A percentile compares a stretch with the other conserved stretches of the same genome.
Evolutionary conservation across 306 rosid species (phyloP).

Genomic region (Citrullus colocynthis): DNA sequence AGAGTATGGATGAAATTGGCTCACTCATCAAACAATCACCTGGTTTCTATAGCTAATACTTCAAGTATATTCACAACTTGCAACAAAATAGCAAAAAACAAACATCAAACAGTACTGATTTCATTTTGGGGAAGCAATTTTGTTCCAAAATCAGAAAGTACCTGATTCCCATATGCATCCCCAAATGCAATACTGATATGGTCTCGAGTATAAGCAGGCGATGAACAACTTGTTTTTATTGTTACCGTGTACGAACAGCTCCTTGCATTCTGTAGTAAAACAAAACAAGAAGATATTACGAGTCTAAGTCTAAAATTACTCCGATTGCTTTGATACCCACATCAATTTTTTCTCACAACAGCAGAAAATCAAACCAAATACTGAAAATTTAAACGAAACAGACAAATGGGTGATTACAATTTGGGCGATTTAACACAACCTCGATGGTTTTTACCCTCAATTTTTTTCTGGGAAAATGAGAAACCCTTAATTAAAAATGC

Average conservation of each 20-base stretch:
- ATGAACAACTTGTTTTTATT: slow-evolving; percentile 65
- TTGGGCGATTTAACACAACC: not conserved
- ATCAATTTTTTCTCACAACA: not conserved
- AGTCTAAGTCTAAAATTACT: not conserved
- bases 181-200: slow-evolving; percentile 70
- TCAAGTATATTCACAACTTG: not conserved
- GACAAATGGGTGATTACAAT: not conserved
- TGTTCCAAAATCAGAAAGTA: slow-evolving; percentile 6
- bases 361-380: not conserved
- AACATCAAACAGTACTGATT: not conserved
- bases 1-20: not conserved
- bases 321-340: not conserved
- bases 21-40: not conserved
- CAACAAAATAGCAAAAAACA: not conserved
- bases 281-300: not conserved
- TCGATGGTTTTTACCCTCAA: not conserved
- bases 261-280: slow-evolving; percentile 23
- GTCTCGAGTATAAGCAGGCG: slow-evolving; percentile 62
- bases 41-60: not conserved
- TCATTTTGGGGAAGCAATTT: not conserved
- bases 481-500: not conserved
- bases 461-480: not conserved
- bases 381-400: not conserved
- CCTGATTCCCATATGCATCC: slow-evolving; percentile 88
- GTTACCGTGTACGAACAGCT: slow-evolving; percentile 50